phyloP scores from a whole-genome alignment of 2,329 filamentous ascomycete genomes.

The Cordyceps farinosa region DNA sequence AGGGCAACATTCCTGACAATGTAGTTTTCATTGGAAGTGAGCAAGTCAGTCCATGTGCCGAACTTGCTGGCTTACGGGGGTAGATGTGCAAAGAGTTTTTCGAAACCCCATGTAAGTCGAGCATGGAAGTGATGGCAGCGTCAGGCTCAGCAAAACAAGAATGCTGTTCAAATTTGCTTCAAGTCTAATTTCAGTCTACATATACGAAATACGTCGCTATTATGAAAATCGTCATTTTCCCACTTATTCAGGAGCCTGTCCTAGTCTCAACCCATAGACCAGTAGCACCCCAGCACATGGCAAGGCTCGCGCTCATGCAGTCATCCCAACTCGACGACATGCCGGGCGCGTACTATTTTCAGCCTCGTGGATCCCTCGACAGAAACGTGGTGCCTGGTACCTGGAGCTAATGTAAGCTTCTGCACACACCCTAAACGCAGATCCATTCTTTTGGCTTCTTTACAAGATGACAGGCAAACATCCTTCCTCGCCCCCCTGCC shows the following conservation, averaged over 20 bases:
- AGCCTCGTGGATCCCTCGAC: not conserved
- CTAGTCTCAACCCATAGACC: not conserved
- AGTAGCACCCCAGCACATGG: not conserved
- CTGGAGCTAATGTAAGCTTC: conserved; percentile 10
- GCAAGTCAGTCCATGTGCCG: too few relatives aligned
- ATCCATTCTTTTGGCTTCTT: too few relatives aligned
- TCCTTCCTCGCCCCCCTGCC: not conserved
- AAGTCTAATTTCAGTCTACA: not conserved
- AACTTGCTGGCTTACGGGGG: too few relatives aligned
- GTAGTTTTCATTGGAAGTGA: too few relatives aligned
- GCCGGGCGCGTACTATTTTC: not conserved
- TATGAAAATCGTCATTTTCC: not conserved
- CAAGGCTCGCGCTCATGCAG: not conserved
- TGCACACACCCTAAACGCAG: not conserved
- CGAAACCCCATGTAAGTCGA: not conserved
- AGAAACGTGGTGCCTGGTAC: not conserved
- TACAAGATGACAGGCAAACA: not conserved
- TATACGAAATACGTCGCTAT: conserved; percentile 1
- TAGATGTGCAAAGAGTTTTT: too few relatives aligned
- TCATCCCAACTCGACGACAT: conserved; percentile 2
- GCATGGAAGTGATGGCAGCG: not conserved
- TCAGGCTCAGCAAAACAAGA: not conserved
- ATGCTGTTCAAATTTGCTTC: not conserved
- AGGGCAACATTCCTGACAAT: too few relatives aligned
- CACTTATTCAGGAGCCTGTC: not conserved